phyloP scores from a whole-genome alignment of 176 grass and related monocot species.

The Themeda triandra region DNA sequence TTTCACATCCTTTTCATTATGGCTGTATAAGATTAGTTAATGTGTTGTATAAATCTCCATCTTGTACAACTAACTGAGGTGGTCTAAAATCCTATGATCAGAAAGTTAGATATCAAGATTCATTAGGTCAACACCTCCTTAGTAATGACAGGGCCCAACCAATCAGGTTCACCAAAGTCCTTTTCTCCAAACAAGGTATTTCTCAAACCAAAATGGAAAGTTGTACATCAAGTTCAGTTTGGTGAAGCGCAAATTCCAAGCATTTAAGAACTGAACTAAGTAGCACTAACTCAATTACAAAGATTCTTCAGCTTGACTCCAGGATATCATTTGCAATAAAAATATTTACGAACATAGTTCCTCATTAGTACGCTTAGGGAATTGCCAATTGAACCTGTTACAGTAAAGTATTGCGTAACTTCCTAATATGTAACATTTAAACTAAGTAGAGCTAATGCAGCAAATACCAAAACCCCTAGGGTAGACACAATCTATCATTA shows the following conservation, averaged over 20 bases:
- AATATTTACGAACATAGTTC: neutral
- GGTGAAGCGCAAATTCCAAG: neutral
- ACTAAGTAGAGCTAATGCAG: neutral
- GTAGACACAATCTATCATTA: neutral
- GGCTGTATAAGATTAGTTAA: neutral
- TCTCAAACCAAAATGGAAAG: neutral
- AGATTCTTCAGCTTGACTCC: neutral
- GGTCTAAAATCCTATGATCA: neutral
- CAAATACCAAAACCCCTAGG: neutral
- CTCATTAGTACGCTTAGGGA: neutral
- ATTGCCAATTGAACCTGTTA: neutral
- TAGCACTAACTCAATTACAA: neutral
- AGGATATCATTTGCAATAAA: neutral
- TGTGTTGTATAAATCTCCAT: neutral
- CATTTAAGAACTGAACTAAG: neutral
- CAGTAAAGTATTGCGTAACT: neutral
- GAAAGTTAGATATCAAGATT: neutral
- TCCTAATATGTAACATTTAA: neutral
- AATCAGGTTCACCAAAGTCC: neutral
- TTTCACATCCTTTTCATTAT: neutral
- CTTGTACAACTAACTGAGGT: neutral
- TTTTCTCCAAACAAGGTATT: constrained; percentile 3
- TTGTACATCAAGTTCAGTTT: neutral
- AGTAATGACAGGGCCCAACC: neutral
- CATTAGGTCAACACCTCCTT: neutral